A percentile compares a stretch with the other conserved stretches of the same genome.
These are phyloP conservation scores for Phytophthora pinifolia DNA, from an alignment of 352 stramenopile genomes.

Conservation along the genomic window DNA sequence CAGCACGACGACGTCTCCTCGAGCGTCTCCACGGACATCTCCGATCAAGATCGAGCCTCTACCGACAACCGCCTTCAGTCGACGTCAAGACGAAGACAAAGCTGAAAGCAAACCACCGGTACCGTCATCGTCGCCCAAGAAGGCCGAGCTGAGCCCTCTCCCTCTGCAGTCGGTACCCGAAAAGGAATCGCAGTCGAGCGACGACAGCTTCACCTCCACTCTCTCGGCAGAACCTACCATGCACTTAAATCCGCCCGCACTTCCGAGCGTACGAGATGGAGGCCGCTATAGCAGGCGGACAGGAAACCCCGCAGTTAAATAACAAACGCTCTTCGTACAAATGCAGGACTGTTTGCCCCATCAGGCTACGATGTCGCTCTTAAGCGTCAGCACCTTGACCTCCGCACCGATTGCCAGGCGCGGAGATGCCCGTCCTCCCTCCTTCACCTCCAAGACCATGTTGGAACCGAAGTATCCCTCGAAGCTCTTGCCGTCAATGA, in stretches of 20 bases:
- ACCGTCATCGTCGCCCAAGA: constrained; percentile 20
- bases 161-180: constrained; percentile 16
- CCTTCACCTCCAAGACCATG: constrained; percentile 46
- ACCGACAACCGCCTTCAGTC: constrained; percentile 8
- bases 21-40: constrained; percentile 22
- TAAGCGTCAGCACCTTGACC: constrained; percentile 72
- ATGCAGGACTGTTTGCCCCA: background rate
- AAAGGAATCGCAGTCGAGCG: constrained; percentile 23
- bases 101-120: constrained; percentile 24
- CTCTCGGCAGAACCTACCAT: constrained; percentile 9
- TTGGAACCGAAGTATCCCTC: constrained; percentile 84
- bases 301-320: constrained; percentile 16
- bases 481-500: constrained; percentile 47
- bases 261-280: constrained; percentile 55
- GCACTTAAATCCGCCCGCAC: constrained; percentile 15
- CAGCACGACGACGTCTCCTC: constrained; percentile 17
- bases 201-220: constrained; percentile 16
- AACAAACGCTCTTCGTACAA: constrained; percentile 2
- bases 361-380: constrained; percentile 56
- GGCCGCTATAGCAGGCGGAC: constrained; percentile 53
- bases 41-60: constrained; percentile 42
- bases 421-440: constrained; percentile 5
- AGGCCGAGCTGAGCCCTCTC: constrained; percentile 20
- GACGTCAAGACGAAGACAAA: constrained; percentile 26
- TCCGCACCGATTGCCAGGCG: constrained; percentile 42